Evolutionary conservation across 179 eudicot genomes (phyloP).

Genomic region (Silene noctiflora): DNA sequence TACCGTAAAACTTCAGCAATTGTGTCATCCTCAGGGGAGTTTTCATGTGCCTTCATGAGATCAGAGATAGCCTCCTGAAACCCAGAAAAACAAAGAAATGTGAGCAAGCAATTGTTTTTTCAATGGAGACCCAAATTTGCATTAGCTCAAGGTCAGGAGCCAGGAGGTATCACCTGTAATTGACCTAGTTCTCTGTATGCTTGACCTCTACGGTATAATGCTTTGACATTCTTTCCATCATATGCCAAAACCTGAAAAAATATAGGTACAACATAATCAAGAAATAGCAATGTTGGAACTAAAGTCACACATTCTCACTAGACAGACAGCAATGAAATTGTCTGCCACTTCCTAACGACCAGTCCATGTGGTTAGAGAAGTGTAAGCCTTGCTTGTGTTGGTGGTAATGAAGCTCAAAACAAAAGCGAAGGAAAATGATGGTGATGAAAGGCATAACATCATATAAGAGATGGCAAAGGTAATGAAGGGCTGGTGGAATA

Average conservation of each 20-base stretch:
- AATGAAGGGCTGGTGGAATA: background rate
- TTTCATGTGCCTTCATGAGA: slow-evolving; percentile 72
- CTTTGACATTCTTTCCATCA: slow-evolving; percentile 79
- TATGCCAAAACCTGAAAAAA: slow-evolving; percentile 59
- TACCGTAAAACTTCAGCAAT: slow-evolving; percentile 87
- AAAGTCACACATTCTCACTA: background rate
- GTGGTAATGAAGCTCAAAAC: background rate
- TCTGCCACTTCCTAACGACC: background rate
- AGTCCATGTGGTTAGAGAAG: background rate
- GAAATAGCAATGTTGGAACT: background rate
- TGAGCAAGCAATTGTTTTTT: background rate
- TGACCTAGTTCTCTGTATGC: slow-evolving; percentile 79
- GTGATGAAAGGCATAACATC: background rate
- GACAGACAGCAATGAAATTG: background rate
- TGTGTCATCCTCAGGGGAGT: slow-evolving; percentile 88
- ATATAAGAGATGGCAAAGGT: background rate
- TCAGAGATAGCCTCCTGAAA: slow-evolving; percentile 75
- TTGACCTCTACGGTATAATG: slow-evolving; percentile 95
- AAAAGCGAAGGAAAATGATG: background rate
- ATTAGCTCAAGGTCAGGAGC: background rate
- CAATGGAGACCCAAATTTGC: background rate
- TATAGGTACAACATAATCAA: slow-evolving; percentile 1
- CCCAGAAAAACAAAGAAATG: slow-evolving; percentile 11
- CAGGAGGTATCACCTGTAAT: slow-evolving; percentile 45
- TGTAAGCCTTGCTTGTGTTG: background rate